These are phyloP conservation scores for Spirogloea muscicola DNA, from an alignment of 139 green algal species.

Conservation along the genomic window DNA sequence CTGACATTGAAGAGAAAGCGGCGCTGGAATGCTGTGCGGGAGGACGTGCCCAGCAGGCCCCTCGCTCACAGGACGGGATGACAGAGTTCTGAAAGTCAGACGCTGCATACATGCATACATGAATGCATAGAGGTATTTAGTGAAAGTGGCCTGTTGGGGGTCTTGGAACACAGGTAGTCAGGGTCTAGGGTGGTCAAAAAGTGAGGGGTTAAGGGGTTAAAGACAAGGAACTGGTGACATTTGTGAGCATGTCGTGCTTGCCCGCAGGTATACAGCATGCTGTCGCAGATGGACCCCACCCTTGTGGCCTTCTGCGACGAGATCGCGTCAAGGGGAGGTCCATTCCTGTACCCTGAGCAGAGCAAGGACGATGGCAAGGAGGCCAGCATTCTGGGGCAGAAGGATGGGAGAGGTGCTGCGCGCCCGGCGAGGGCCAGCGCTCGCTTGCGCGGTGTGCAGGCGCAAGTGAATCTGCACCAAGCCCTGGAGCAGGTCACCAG, in stretches of 20 bases:
- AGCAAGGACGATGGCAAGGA: neutral
- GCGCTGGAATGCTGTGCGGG: neutral
- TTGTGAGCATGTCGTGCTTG: neutral
- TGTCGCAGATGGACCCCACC: conserved; percentile 37
- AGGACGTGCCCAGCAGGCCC: too few species aligned
- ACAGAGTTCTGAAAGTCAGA: too few species aligned
- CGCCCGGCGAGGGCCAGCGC: conserved; percentile 9
- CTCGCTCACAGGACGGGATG: neutral
- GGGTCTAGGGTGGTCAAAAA: neutral
- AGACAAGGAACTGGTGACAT: neutral
- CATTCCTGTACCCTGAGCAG: neutral
- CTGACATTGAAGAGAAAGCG: neutral
- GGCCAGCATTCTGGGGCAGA: neutral
- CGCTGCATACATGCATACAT: too few species aligned
- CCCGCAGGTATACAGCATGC: conserved; percentile 33
- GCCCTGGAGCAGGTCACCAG: conserved; percentile 2
- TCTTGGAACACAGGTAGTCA: too few species aligned
- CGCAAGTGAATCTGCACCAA: conserved; percentile 9
- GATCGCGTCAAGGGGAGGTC: conserved; percentile 27
- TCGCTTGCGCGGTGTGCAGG: conserved; percentile 18
- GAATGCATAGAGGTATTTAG: too few species aligned
- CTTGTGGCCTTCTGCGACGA: conserved; percentile 22
- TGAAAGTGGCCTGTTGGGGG: neutral
- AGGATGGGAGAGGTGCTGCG: too few species aligned
- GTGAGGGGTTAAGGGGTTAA: neutral